Conservation (phyloP, 2,329 filamentous ascomycete genomes). For the Elsinoe batatas region DNA sequence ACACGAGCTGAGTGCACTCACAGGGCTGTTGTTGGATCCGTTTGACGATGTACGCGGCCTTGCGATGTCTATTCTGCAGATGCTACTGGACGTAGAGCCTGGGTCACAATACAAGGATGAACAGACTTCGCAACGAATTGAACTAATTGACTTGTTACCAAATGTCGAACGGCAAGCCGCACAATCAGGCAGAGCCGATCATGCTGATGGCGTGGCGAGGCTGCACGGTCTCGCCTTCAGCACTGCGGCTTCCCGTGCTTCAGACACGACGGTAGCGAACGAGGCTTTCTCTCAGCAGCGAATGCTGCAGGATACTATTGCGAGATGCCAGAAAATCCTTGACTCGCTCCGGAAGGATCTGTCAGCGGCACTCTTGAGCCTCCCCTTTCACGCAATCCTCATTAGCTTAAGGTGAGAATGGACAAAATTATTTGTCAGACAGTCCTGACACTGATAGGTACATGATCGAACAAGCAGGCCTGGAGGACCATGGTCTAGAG, state of each 20-base stretch:
- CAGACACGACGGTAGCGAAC: background rate
- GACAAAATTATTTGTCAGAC: background rate
- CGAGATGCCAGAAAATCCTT: slow-evolving; percentile 56
- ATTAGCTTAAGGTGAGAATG: slow-evolving; percentile 27
- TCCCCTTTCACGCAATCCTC: slow-evolving; percentile 36
- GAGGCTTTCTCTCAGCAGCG: slow-evolving; percentile 33
- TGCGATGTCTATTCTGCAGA: slow-evolving; percentile 38
- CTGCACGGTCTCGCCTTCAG: slow-evolving; percentile 58
- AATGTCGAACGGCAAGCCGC: slow-evolving; percentile 48
- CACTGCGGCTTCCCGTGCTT: slow-evolving; percentile 13
- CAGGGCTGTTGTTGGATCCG: slow-evolving; percentile 76
- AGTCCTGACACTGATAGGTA: background rate
- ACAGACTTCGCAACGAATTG: background rate
- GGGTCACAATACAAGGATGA: background rate
- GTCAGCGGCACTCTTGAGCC: slow-evolving; percentile 45
- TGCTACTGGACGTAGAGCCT: slow-evolving; percentile 33
- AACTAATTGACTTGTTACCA: background rate
- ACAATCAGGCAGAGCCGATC: slow-evolving; percentile 72
- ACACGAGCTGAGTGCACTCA: slow-evolving; percentile 49
- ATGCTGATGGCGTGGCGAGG: slow-evolving; percentile 82
- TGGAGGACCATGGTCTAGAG: background rate
- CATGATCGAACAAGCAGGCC: background rate
- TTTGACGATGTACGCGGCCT: slow-evolving; percentile 78
- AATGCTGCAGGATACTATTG: slow-evolving; percentile 50
- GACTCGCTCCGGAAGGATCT: slow-evolving; percentile 54